Percentiles rank a stretch among this genome's conserved stretches.
phyloP scores from a whole-genome alignment of 2,329 filamentous ascomycete genomes.

The Penicillium aurantiogriseum region DNA sequence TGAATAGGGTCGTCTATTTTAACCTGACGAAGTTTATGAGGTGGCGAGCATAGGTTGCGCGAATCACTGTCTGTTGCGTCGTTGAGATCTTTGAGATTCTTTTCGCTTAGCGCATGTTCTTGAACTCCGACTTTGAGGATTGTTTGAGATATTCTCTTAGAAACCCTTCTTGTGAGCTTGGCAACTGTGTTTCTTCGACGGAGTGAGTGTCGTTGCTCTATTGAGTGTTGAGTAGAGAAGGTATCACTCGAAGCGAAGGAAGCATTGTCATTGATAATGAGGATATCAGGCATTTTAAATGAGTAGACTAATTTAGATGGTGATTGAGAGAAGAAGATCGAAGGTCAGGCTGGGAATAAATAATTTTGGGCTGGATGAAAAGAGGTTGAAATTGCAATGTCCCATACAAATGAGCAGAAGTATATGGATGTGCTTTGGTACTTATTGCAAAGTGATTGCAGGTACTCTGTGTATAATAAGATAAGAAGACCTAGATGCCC shows the following conservation, averaged over 20 bases:
- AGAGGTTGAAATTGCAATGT: neutral
- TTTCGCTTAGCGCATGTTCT: conserved; percentile 12
- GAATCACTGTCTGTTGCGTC: neutral
- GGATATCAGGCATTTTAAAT: conserved; percentile 11
- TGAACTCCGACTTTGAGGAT: neutral
- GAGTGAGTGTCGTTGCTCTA: conserved; percentile 1
- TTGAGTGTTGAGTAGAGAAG: conserved; percentile 8
- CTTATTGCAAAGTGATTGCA: neutral
- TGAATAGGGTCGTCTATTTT: neutral
- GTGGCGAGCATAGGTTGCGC: neutral
- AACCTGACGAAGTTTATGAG: neutral
- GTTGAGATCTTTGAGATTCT: conserved; percentile 11
- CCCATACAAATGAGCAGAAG: too few species aligned
- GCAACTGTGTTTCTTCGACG: conserved; percentile 13
- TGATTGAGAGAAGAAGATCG: neutral
- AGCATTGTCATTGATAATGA: conserved; percentile 13
- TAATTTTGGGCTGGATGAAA: neutral
- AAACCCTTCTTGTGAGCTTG: conserved; percentile 15
- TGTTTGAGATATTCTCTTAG: conserved; percentile 15
- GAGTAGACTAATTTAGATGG: neutral
- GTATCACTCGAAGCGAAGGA: conserved; percentile 13
- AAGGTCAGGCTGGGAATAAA: neutral
- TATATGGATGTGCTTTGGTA: neutral
- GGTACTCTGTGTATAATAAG: neutral
- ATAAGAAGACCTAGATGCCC: neutral